Base-by-base conservation (phyloP, 352 stramenopile genomes). In the Hyaloperonospora brassicae region DNA sequence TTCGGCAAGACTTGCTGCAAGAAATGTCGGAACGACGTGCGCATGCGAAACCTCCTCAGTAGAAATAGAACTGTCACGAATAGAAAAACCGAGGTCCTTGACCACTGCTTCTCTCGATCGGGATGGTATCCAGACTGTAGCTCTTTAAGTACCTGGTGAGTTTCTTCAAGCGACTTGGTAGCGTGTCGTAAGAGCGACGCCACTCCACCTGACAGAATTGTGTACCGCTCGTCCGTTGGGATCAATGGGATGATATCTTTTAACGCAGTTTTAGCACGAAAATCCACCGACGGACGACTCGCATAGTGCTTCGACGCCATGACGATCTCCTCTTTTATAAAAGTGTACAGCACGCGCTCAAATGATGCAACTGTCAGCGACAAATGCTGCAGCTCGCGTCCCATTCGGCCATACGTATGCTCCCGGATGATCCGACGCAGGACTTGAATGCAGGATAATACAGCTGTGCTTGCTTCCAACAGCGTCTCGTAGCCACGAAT, bases 221-320 rank as follows among this genome's bases (percentile, higher is more conserved):
- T 89, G 62, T 80, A 90, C 25, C 81, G 72, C 54, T 91, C 79
- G 54, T 87, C 76, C 4, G 70, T 86, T 8, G 81, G 81, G 25
- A 94, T 94, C 23, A 94, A 64, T 35, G 84, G 84, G 40, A 94
- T 92, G 59, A 94, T 87, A 56, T 94, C 84, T 56, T 94, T 94
- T 25, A 94, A 64, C 27, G 84, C 84, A 40, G 77, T 85, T 66
- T 94, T 94, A 39, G 67, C 48, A 39, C 81, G 78, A 25, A 91
- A 91, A 51, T 92, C 72, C 24, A 91, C 70, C 8, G 76, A 73
- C 35, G 76, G 66, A 9, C 66, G 57, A 39, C 70, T 57, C 5
- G 61, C 53, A 55, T 79, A 85, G 27, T 70, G 67, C 57, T 88
- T 85, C n/a, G 79, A 88, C 6, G 79, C 79, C 58, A 89, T 64